Percentiles rank a stretch among this genome's conserved stretches.
phyloP scores from a whole-genome alignment of 2,329 filamentous ascomycete genomes.

The Plectosphaerella cucumerina region DNA sequence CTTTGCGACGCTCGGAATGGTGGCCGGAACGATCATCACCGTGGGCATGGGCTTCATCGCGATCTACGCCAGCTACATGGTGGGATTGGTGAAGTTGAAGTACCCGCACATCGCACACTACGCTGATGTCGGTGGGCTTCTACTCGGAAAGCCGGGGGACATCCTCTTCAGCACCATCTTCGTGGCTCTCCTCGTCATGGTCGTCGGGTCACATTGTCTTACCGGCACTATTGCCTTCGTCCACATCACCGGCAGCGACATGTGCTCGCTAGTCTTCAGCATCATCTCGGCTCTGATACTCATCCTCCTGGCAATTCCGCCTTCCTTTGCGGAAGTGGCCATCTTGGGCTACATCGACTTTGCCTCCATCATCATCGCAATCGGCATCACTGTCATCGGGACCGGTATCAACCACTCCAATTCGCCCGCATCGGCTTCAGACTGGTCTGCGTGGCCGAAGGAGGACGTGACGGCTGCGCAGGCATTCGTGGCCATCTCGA shows the following conservation, averaged over 20 bases:
- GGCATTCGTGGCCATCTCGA: conserved; percentile 59
- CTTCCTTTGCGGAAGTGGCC: conserved; percentile 44
- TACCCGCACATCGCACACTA: conserved; percentile 59
- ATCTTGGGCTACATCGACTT: conserved; percentile 53
- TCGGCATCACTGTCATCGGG: conserved; percentile 26
- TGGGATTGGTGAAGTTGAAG: conserved; percentile 44
- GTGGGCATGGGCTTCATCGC: conserved; percentile 39
- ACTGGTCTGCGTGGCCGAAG: conserved; percentile 42
- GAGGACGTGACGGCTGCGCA: conserved; percentile 42
- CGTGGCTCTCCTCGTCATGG: conserved; percentile 61
- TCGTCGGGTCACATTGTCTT: conserved; percentile 67
- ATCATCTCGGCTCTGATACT: conserved; percentile 42
- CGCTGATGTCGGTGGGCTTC: conserved; percentile 62
- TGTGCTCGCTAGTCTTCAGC: conserved; percentile 40
- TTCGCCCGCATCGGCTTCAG: conserved; percentile 27
- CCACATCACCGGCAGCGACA: conserved; percentile 53
- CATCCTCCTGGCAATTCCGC: conserved; percentile 40
- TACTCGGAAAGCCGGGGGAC: conserved; percentile 56
- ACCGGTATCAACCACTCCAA: conserved; percentile 25
- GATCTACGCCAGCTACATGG: conserved; percentile 43
- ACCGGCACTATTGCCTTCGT: conserved; percentile 68
- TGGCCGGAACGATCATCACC: conserved; percentile 38
- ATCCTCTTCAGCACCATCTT: conserved; percentile 60
- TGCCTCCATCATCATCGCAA: conserved; percentile 58
- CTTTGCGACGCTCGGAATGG: conserved; percentile 51